These are phyloP conservation scores for Paecilomyces dactylethromorphus DNA, from an alignment of 2,329 filamentous ascomycete species.

Conservation along the genomic window DNA sequence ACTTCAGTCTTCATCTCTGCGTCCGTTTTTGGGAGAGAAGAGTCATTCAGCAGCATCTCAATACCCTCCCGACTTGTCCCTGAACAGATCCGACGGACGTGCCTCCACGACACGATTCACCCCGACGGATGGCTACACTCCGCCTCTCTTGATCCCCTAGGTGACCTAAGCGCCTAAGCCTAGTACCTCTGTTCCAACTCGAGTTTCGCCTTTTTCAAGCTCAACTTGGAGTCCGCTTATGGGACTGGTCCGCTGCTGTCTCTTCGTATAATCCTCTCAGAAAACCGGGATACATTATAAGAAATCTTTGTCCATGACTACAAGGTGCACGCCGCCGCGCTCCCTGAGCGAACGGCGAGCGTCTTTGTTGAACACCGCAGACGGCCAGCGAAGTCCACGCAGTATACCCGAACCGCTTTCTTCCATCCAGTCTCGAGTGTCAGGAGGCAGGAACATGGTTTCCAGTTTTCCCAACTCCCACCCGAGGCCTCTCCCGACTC, in stretches of 20 bases:
- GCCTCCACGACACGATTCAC: not conserved
- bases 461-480: constrained; percentile 17
- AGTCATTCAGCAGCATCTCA: not conserved
- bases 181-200: not conserved
- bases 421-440: constrained; percentile 21
- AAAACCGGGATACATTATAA: not conserved
- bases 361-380: constrained; percentile 20
- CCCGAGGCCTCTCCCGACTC: constrained; percentile 40
- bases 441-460: constrained; percentile 22
- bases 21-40: not conserved
- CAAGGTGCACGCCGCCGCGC: constrained; percentile 12
- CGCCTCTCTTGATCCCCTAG: not conserved
- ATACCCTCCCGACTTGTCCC: not conserved
- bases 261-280: not conserved
- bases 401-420: constrained; percentile 21
- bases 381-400: constrained; percentile 23
- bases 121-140: not conserved
- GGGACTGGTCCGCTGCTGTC: not conserved
- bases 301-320: constrained; percentile 6
- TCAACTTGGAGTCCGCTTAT: not conserved
- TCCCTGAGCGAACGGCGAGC: constrained; percentile 18
- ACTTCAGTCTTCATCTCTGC: not conserved
- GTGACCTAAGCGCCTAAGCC: not conserved
- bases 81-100: not conserved
- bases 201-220: not conserved